Evolutionary conservation across 257 asterid genomes (phyloP).

Genomic region (Solanum commersonii): DNA sequence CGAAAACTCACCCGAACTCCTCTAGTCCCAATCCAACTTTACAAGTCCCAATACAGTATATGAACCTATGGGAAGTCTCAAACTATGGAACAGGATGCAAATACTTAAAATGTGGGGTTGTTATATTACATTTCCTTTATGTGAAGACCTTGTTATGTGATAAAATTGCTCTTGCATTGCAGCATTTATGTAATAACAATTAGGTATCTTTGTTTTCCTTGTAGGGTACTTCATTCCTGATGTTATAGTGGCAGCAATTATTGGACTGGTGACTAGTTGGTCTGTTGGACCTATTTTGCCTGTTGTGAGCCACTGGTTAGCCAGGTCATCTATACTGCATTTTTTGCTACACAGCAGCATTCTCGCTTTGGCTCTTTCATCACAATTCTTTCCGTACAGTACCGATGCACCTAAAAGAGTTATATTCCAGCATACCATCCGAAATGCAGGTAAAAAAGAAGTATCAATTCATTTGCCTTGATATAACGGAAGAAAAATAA

Average conservation of each 20-base stretch:
- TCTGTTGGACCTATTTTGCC: constrained; percentile 90
- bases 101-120: background rate
- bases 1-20: background rate
- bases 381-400: constrained; percentile 95
- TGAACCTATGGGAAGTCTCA: background rate
- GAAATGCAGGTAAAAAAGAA: constrained; percentile 52
- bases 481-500: background rate
- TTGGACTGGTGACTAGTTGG: constrained; percentile 91
- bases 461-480: background rate
- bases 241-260: constrained; percentile 59
- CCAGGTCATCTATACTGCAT: constrained; percentile 48
- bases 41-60: background rate
- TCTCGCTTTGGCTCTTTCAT: constrained; percentile 72
- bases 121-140: background rate
- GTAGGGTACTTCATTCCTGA: constrained; percentile 92
- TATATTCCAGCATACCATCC: constrained; percentile 71
- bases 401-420: constrained; percentile 92
- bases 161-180: background rate
- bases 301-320: constrained; percentile 66
- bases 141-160: background rate
- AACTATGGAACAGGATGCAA: background rate
- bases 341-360: constrained; percentile 63
- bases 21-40: background rate
- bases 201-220: background rate
- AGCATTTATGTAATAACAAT: background rate